Conservation (phyloP, 2,329 filamentous ascomycete genomes). For the Botrytis squamosa region DNA sequence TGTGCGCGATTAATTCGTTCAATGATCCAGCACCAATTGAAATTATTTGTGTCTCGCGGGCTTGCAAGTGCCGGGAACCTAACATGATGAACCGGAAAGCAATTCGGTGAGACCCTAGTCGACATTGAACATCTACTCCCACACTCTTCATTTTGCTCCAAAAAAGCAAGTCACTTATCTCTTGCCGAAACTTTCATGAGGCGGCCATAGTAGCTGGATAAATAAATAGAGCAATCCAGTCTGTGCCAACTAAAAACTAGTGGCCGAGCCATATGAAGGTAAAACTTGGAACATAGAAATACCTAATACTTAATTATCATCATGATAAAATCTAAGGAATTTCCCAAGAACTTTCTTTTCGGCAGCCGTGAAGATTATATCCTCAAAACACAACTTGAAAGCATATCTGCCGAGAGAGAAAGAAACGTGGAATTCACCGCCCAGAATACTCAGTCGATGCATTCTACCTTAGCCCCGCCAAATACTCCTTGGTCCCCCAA, state of each 20-base stretch:
- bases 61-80: neutral
- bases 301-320: neutral
- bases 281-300: neutral
- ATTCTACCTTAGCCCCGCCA: neutral
- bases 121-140: neutral
- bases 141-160: neutral
- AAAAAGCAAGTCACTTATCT: neutral
- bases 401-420: neutral
- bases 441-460: neutral
- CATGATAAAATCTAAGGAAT: neutral
- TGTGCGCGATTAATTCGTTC: neutral
- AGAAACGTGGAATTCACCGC: neutral
- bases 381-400: neutral
- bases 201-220: neutral
- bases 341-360: neutral
- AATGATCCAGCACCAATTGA: neutral
- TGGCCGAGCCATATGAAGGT: neutral
- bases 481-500: neutral
- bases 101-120: neutral
- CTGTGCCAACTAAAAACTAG: neutral
- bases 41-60: neutral
- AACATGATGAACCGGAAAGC: neutral
- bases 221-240: neutral
- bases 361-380: neutral
- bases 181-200: neutral